Evolutionary conservation across 2,329 filamentous ascomycete genomes (phyloP), one percentile per base, ranked within the genome.

Genomic region (Sclerotinia nivalis): DNA sequence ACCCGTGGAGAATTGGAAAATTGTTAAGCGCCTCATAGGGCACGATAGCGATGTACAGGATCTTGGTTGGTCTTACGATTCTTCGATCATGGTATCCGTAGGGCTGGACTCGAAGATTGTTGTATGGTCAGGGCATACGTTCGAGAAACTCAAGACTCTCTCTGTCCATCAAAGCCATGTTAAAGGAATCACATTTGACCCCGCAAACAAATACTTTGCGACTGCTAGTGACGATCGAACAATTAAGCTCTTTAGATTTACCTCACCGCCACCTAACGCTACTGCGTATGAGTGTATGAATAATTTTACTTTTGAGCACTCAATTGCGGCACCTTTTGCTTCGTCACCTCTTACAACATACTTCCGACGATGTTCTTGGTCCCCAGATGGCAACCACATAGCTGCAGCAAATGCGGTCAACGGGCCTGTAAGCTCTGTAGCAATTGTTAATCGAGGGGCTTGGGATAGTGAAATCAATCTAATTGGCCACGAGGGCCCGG

Each of bases 1-100:
- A 3, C 93, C 95, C 0, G 91, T 97, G 60, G 96, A 99, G 84
- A 98, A 97, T 77, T 99, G 96, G 96, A 94, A 97, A 81, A 97
- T 97, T 31, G 91, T 94, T 77, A 92, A 93, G 78, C 90, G 96
- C 73, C 84, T 99, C 66, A 96, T 97, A 71, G 96, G 96, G 22
- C 96, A 99, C 79, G 96, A 99, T 77, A 99, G 98, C 78, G 96
- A 99, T 82, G 94, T 99, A 7, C 96, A 99, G 81, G 96, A 99
- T 82, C 84, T 99, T 70, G 96, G 93, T 43, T 99, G 96, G 96
- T 97, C 96, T 28, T 90, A 91, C 78, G 96, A 99, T 82, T 97
- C 94, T 43, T 97, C 95, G 1, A 93, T 99, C 68, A 84, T 99
- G 72, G 94, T 98, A 6, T 98, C 96, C 0, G 96, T 99, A 37